Evolutionary conservation across 176 grass and related monocot species (phyloP).

Genomic region (Ensete ventricosum): DNA sequence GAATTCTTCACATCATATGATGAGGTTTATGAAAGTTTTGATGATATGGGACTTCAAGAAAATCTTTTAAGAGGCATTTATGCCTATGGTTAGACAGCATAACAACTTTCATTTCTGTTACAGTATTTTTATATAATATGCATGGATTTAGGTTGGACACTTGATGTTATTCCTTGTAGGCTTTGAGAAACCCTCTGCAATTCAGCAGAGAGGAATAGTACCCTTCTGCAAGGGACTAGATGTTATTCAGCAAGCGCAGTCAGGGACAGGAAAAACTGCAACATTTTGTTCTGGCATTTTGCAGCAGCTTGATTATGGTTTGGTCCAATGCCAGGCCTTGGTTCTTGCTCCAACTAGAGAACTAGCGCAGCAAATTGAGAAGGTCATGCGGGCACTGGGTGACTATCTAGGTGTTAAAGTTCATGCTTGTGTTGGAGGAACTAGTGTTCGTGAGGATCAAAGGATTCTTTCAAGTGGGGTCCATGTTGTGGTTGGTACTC

Average conservation of each 20-base stretch:
- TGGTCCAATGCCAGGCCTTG: slow-evolving; percentile 61
- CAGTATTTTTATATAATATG: neutral
- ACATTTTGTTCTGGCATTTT: slow-evolving; percentile 84
- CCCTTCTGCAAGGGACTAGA: slow-evolving; percentile 79
- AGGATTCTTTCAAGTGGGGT: slow-evolving; percentile 73
- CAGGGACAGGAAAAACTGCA: slow-evolving; percentile 76
- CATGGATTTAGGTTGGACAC: neutral
- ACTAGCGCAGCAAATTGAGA: slow-evolving; percentile 77
- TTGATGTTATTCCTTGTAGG: neutral
- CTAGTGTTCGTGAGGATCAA: slow-evolving; percentile 68
- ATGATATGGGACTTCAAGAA: slow-evolving; percentile 61
- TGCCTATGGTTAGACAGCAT: slow-evolving; percentile 46
- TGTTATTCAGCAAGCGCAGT: slow-evolving; percentile 85
- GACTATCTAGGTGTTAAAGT: slow-evolving; percentile 80
- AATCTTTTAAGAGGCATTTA: slow-evolving; percentile 80
- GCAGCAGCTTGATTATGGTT: slow-evolving; percentile 65
- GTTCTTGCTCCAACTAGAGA: slow-evolving; percentile 78
- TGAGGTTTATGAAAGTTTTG: slow-evolving; percentile 64
- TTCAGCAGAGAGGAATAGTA: slow-evolving; percentile 78
- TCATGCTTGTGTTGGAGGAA: slow-evolving; percentile 82
- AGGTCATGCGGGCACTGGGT: slow-evolving; percentile 80
- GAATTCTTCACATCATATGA: slow-evolving; percentile 72
- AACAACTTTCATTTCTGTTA: neutral
- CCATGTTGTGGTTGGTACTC: slow-evolving; percentile 79
- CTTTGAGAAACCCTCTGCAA: slow-evolving; percentile 71